Evolutionary conservation across 1,139 yeast species (phyloP).

Genomic region (Debaryomyces psychrophilus): DNA sequence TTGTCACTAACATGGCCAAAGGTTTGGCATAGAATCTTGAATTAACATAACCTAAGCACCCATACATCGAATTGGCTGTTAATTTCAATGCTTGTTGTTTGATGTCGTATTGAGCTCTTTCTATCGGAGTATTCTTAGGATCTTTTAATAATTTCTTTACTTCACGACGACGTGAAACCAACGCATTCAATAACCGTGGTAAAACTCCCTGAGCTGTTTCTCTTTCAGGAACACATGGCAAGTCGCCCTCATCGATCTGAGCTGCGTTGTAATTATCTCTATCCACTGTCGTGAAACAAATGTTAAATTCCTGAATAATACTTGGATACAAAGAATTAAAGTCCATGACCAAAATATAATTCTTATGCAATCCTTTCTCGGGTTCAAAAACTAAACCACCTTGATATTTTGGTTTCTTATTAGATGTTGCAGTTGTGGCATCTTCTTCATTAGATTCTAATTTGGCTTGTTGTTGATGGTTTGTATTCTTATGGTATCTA

Average conservation of each 20-base stretch:
- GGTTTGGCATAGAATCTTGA: conserved; percentile 97
- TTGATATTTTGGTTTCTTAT: conserved; percentile 81
- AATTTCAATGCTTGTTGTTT: conserved; percentile 94
- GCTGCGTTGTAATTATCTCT: conserved; percentile 55
- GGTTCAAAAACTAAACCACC: conserved; percentile 99
- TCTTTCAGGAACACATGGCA: conserved; percentile 71
- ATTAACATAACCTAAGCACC: conserved; percentile 91
- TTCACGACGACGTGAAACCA: conserved; percentile 90
- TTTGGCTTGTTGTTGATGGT: conserved; percentile 41
- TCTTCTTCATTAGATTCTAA: conserved; percentile 49
- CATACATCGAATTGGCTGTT: conserved; percentile 99
- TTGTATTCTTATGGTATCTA: conserved; percentile 47
- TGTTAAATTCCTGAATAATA: conserved; percentile 94
- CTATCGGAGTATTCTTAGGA: conserved; percentile 63
- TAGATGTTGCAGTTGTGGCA: conserved; percentile 52
- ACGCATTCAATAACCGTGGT: conserved; percentile 78
- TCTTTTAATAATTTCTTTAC: conserved; percentile 86
- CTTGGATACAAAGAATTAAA: conserved; percentile 97
- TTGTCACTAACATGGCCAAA: conserved; percentile 92
- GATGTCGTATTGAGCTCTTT: conserved; percentile 83
- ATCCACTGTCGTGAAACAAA: conserved; percentile 94
- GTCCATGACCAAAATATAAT: conserved; percentile 92
- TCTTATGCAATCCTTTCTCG: conserved; percentile 90
- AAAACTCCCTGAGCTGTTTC: conserved; percentile 75
- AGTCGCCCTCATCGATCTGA: conserved; percentile 60